Evolutionary conservation across 257 asterid species (phyloP).

Genomic region (Verbascum thapsus): DNA sequence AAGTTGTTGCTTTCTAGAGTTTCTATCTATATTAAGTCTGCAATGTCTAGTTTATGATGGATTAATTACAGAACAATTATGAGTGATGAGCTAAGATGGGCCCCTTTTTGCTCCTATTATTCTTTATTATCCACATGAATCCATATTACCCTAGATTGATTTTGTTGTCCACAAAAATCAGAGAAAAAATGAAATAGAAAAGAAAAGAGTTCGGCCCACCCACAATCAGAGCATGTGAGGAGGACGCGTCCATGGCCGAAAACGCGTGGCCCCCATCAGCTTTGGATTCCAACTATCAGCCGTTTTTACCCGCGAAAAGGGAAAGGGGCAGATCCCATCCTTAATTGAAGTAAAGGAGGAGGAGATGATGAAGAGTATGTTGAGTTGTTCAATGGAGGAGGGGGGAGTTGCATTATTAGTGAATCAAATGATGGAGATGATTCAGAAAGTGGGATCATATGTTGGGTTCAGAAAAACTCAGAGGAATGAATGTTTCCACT

Average conservation of each 20-base stretch:
- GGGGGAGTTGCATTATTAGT: constrained; percentile 32
- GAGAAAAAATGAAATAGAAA: neutral
- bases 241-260: constrained; percentile 38
- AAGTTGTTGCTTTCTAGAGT: neutral
- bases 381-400: constrained; percentile 27
- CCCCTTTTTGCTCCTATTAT: neutral
- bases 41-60: no score
- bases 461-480: constrained; percentile 51
- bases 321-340: constrained; percentile 22
- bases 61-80: no score
- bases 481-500: constrained; percentile 47
- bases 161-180: constrained; percentile 14
- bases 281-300: constrained; percentile 35
- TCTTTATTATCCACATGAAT: constrained; percentile 22
- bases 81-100: constrained; percentile 22
- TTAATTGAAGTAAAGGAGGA: constrained; percentile 23
- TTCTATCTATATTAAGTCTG: no score
- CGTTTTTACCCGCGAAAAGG: constrained; percentile 27
- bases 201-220: neutral
- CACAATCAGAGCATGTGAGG: constrained; percentile 46
- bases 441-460: constrained; percentile 45
- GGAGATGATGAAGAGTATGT: neutral
- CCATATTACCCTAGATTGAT: no score
- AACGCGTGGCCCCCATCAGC: constrained; percentile 55
- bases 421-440: constrained; percentile 45